These are phyloP conservation scores for Trypanosoma lewisi DNA, from an alignment of 208 protist species.

Conservation along the genomic window DNA sequence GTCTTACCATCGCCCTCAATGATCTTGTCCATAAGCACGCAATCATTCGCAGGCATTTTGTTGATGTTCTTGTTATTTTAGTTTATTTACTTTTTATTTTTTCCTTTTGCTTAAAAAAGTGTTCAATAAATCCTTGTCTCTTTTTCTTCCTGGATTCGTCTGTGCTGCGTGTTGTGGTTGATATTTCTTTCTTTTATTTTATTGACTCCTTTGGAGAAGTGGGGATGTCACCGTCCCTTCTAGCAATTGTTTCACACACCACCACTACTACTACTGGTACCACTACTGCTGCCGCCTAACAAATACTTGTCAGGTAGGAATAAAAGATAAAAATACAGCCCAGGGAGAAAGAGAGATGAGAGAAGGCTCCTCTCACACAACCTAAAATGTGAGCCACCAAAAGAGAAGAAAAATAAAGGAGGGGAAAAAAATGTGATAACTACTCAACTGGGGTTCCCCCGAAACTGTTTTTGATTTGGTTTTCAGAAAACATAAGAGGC, in stretches of 20 bases:
- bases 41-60: conserved; percentile 60
- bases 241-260: background rate
- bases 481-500: too few relatives aligned
- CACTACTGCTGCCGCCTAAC: too few relatives aligned
- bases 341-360: background rate
- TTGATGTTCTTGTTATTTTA: conserved; percentile 22
- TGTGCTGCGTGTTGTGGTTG: too few relatives aligned
- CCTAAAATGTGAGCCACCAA: background rate
- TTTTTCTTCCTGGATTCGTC: too few relatives aligned
- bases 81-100: conserved; percentile 3
- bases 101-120: background rate
- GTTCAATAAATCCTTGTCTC: too few relatives aligned
- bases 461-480: background rate
- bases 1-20: conserved; percentile 93
- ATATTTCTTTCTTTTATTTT: background rate
- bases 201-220: background rate
- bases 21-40: conserved; percentile 90
- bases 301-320: too few relatives aligned
- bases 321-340: background rate
- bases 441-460: background rate
- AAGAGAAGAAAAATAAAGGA: background rate
- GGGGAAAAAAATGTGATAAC: background rate
- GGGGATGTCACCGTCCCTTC: background rate
- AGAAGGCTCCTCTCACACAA: background rate
- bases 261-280: background rate